Evolutionary conservation across 768 basidiomycete genomes (phyloP).

Genomic region (Cystoderma amianthinum): DNA sequence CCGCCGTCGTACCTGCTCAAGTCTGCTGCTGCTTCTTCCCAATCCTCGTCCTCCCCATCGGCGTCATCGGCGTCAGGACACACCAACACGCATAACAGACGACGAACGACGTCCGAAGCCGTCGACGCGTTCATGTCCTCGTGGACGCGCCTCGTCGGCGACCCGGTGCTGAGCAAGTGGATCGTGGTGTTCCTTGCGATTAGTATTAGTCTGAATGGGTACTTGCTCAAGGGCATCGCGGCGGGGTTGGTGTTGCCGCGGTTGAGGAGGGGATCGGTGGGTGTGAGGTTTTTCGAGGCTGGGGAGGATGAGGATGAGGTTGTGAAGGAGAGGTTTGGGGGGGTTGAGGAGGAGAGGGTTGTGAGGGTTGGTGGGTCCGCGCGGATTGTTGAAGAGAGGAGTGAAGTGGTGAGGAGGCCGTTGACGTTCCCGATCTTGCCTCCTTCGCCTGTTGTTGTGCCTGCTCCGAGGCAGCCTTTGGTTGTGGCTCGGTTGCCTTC

Average conservation of each 20-base stretch:
- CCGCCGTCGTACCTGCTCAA: slow-evolving; percentile 16
- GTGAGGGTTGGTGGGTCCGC: slow-evolving; percentile 3
- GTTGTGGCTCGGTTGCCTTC: not conserved
- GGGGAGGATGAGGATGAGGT: slow-evolving; percentile 17
- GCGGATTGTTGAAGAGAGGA: too few relatives aligned
- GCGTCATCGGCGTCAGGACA: slow-evolving; percentile 8
- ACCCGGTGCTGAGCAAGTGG: slow-evolving; percentile 92
- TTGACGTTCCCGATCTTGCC: not conserved
- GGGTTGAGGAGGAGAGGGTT: slow-evolving; percentile 2
- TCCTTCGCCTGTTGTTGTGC: not conserved
- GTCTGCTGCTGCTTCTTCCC: not conserved
- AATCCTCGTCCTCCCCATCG: slow-evolving; percentile 17
- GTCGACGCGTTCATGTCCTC: slow-evolving; percentile 84
- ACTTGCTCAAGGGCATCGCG: slow-evolving; percentile 81
- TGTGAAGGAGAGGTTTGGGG: slow-evolving; percentile 6
- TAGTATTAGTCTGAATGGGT: slow-evolving; percentile 87
- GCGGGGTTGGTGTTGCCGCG: slow-evolving; percentile 34
- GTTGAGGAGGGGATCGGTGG: slow-evolving; percentile 13
- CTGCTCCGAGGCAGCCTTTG: not conserved
- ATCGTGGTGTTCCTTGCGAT: slow-evolving; percentile 84
- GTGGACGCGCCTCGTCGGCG: slow-evolving; percentile 89
- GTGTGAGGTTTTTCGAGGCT: slow-evolving; percentile 18
- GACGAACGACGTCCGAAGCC: slow-evolving; percentile 34
- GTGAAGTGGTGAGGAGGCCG: not conserved
- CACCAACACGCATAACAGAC: slow-evolving; percentile 5